Evolutionary conservation across 768 basidiomycete species (phyloP).

Genomic region (Butyriboletus loyo): DNA sequence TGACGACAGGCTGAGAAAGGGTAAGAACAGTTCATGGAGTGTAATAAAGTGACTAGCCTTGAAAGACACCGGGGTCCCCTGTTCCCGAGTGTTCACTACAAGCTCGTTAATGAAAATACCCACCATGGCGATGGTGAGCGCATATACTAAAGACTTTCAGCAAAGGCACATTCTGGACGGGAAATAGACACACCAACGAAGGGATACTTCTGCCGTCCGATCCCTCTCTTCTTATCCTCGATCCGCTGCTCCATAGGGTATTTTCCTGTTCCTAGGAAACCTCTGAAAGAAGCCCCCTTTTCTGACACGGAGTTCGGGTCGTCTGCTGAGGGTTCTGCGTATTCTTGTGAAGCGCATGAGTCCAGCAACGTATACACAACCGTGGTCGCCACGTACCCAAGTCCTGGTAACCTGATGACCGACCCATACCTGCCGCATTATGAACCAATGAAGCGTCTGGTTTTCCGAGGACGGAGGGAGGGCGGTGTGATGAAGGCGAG

Average conservation of each 20-base stretch:
- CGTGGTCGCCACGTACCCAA: constrained; percentile 40
- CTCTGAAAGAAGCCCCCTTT: constrained; percentile 40
- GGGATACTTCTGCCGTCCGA: constrained; percentile 79
- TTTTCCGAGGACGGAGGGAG: constrained; percentile 18
- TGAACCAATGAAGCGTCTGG: constrained; percentile 41
- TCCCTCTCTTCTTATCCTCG: constrained; percentile 81
- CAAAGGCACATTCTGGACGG: background rate
- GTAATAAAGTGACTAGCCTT: constrained; percentile 48
- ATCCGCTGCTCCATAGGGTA: constrained; percentile 79
- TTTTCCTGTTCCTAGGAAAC: constrained; percentile 44
- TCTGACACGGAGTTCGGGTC: constrained; percentile 31
- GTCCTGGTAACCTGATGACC: constrained; percentile 45
- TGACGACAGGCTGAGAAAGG: constrained; percentile 62
- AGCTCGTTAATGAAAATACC: constrained; percentile 83
- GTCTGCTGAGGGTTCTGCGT: constrained; percentile 50
- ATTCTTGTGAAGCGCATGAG: constrained; percentile 48
- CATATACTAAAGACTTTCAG: constrained; percentile 48
- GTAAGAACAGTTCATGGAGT: constrained; percentile 5
- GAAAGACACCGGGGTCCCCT: constrained; percentile 83
- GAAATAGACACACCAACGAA: constrained; percentile 56
- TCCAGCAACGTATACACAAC: background rate
- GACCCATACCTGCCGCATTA: constrained; percentile 42
- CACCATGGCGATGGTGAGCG: constrained; percentile 62
- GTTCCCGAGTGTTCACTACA: constrained; percentile 66
- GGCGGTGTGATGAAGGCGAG: constrained; percentile 6